Evolutionary conservation across 1,284 basidiomycete species (phyloP).

Genomic region (Hortiboletus rubellus): DNA sequence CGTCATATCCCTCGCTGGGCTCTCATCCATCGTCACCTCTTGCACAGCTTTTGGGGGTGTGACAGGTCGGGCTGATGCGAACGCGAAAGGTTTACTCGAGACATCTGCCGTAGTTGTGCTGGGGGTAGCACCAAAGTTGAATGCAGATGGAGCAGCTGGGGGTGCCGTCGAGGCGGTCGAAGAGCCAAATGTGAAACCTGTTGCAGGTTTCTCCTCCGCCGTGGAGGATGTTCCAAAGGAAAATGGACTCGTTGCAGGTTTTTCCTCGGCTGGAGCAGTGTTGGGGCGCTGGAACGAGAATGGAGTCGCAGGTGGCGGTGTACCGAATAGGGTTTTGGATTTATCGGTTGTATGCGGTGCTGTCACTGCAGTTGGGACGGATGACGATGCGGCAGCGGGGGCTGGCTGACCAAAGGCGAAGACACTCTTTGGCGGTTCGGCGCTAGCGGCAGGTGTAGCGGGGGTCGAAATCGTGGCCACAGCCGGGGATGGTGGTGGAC

Average conservation of each 20-base stretch:
- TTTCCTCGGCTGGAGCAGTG: slow-evolving; percentile 22
- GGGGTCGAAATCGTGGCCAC: slow-evolving; percentile 2
- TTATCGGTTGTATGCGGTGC: slow-evolving; percentile 13
- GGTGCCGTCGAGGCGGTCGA: slow-evolving; percentile 24
- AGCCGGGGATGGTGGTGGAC: slow-evolving; percentile 1
- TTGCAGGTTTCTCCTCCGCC: slow-evolving; percentile 27
- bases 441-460: slow-evolving; percentile 1
- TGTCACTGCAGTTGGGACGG: slow-evolving; percentile 8
- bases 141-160: slow-evolving; percentile 29
- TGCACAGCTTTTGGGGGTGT: slow-evolving; percentile 60
- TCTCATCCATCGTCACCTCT: slow-evolving; percentile 70
- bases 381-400: slow-evolving; percentile 4
- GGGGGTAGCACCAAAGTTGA: slow-evolving; percentile 33
- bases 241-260: slow-evolving; percentile 27
- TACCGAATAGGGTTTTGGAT: slow-evolving; percentile 31
- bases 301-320: slow-evolving; percentile 21
- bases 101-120: slow-evolving; percentile 30
- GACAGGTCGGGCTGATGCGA: slow-evolving; percentile 39
- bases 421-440: slow-evolving; percentile 27
- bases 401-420: slow-evolving; percentile 29
- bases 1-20: slow-evolving; percentile 56
- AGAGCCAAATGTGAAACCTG: slow-evolving; percentile 35
- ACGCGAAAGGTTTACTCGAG: slow-evolving; percentile 35
- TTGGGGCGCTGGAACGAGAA: slow-evolving; percentile 32
- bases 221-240: slow-evolving; percentile 30